Evolutionary conservation across 176 grass and related monocot genomes (phyloP).

Genomic region (Bromus sterilis): DNA sequence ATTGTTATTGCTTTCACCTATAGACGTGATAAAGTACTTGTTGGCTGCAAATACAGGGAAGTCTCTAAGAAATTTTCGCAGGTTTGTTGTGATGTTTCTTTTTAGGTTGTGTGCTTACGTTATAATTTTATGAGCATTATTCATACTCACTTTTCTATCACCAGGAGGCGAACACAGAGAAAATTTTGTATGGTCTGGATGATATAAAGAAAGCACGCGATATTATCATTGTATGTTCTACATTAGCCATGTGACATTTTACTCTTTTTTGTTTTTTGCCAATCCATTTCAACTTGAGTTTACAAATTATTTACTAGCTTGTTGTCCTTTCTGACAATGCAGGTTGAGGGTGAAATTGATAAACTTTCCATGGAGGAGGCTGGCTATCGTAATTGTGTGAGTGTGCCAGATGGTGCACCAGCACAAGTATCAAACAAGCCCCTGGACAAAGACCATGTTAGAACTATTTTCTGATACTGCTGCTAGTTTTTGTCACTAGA

Average conservation of each 20-base stretch:
- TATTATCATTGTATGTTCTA: conserved; percentile 86
- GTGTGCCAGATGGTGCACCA: conserved; percentile 78
- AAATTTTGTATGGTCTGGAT: conserved; percentile 91
- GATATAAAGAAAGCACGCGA: conserved; percentile 66
- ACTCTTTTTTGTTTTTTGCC: not conserved
- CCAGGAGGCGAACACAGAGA: conserved; percentile 77
- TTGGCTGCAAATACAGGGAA: conserved; percentile 89
- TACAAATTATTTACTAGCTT: conserved; percentile 3
- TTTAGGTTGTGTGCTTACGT: not conserved
- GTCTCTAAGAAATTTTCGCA: conserved; percentile 73
- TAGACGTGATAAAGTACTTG: conserved; percentile 51
- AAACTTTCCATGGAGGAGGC: conserved; percentile 98
- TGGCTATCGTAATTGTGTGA: conserved; percentile 85
- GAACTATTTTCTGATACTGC: conserved; percentile 14
- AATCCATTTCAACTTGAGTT: not conserved
- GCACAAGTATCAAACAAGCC: conserved; percentile 37
- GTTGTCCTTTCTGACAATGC: not conserved
- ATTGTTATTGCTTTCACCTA: conserved; percentile 90
- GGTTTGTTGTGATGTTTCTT: conserved; percentile 36
- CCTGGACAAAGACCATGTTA: conserved; percentile 52
- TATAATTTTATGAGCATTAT: conserved; percentile 8
- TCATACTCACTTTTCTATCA: conserved; percentile 11
- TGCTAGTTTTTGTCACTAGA: not conserved
- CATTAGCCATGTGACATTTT: not conserved
- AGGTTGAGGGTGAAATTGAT: conserved; percentile 98